Percentiles rank a stretch among this genome's conserved stretches.
These are phyloP conservation scores for Carex cristatella DNA, from an alignment of 176 grass and related monocot species.

Conservation along the genomic window DNA sequence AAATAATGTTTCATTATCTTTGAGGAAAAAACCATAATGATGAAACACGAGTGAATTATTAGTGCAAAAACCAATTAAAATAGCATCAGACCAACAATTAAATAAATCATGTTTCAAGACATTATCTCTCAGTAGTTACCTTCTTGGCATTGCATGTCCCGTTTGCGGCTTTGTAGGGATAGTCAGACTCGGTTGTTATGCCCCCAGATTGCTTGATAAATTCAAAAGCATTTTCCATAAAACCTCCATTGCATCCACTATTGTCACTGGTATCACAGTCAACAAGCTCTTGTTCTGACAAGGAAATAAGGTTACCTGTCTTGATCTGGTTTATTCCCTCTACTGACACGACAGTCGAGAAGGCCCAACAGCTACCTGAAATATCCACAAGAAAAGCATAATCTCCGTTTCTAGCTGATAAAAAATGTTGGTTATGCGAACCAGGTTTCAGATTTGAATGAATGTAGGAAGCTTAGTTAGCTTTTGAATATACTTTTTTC, in stretches of 20 bases:
- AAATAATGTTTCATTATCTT: not conserved
- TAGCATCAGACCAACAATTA: not conserved
- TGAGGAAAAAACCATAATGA: not conserved
- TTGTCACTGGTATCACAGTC: conserved; percentile 59
- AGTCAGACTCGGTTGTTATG: conserved; percentile 48
- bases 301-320: conserved; percentile 38
- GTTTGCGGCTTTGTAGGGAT: conserved; percentile 54
- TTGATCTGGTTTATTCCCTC: conserved; percentile 74
- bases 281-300: conserved; percentile 79
- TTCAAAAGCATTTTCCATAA: conserved; percentile 80
- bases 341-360: conserved; percentile 58
- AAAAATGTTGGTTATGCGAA: not conserved
- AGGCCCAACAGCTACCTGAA: conserved; percentile 58
- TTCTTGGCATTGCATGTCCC: conserved; percentile 45
- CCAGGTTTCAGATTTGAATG: not conserved
- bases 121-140: not conserved
- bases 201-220: conserved; percentile 55
- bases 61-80: not conserved
- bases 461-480: not conserved
- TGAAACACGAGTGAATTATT: no score
- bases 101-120: not conserved
- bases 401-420: not conserved
- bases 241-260: conserved; percentile 48
- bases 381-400: not conserved
- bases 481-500: not conserved